Conservation (phyloP, 768 basidiomycete genomes). For the Calocera cornea region DNA sequence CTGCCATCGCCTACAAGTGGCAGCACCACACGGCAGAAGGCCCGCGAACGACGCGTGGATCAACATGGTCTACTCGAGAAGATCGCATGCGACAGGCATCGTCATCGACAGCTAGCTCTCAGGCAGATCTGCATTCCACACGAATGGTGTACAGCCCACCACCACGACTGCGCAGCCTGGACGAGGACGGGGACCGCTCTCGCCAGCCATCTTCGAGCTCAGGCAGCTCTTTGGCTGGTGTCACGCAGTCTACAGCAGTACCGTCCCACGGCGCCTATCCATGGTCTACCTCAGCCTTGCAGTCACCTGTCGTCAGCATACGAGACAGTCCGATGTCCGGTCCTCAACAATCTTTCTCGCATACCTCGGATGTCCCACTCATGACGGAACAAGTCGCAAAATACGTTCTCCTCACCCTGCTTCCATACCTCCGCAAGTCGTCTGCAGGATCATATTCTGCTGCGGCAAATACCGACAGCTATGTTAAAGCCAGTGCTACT, state of each 20-base stretch:
- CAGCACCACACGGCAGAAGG: slow-evolving; percentile 14
- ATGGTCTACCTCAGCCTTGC: neutral
- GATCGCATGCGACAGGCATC: neutral
- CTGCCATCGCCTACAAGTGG: slow-evolving; percentile 71
- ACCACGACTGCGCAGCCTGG: neutral
- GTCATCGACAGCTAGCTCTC: neutral
- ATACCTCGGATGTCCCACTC: neutral
- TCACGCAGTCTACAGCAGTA: neutral
- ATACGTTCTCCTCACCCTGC: neutral
- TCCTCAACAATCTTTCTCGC: neutral
- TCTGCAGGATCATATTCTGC: neutral
- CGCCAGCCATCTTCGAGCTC: neutral
- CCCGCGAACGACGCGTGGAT: neutral
- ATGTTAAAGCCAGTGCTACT: neutral
- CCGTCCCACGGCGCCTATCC: neutral
- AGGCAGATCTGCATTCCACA: neutral
- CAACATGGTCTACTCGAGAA: neutral
- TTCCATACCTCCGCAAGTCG: neutral
- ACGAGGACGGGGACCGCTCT: neutral
- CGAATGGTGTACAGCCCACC: neutral
- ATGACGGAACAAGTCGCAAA: slow-evolving; percentile 1
- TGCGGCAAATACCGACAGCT: neutral
- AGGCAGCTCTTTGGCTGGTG: neutral
- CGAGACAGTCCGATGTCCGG: neutral
- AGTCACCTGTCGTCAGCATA: neutral